A percentile compares a stretch with the other conserved stretches of the same genome.
Conservation (phyloP, 2,329 filamentous ascomycete species). For the Hysterium pulicare region DNA sequence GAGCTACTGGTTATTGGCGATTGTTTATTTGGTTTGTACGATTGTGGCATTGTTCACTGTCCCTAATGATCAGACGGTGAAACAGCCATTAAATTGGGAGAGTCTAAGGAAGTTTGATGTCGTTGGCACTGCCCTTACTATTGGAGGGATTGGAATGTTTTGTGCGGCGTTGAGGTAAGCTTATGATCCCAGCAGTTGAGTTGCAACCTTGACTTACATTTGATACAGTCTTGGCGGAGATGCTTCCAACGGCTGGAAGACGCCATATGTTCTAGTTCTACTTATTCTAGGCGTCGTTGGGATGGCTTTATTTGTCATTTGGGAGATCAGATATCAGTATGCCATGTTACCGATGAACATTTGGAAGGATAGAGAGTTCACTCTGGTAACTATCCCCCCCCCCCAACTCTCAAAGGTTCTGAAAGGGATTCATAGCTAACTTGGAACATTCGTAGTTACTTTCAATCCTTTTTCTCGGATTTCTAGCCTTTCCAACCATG, state of each 20-base stretch:
- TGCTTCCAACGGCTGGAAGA: slow-evolving; percentile 60
- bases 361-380: slow-evolving; percentile 62
- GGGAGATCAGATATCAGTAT: slow-evolving; percentile 54
- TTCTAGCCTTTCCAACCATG: slow-evolving; percentile 59
- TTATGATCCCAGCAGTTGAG: no score
- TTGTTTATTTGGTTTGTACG: slow-evolving; percentile 61
- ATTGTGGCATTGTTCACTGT: slow-evolving; percentile 59
- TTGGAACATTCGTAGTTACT: slow-evolving; percentile 48
- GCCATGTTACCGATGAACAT: slow-evolving; percentile 54
- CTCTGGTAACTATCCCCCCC: slow-evolving; percentile 49
- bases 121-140: slow-evolving; percentile 58
- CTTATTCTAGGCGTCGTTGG: slow-evolving; percentile 58
- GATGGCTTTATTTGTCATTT: slow-evolving; percentile 57
- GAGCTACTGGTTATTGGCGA: slow-evolving; percentile 58
- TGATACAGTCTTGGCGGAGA: slow-evolving; percentile 48
- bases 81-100: slow-evolving; percentile 42
- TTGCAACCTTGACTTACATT: not conserved
- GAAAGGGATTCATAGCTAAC: not conserved
- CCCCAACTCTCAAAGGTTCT: not conserved
- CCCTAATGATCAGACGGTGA: slow-evolving; percentile 52
- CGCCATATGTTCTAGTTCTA: slow-evolving; percentile 60
- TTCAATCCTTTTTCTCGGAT: slow-evolving; percentile 55
- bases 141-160: slow-evolving; percentile 64
- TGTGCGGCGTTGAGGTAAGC: slow-evolving; percentile 58
- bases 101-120: slow-evolving; percentile 59